Evolutionary conservation across 2,329 filamentous ascomycete species (phyloP).

Genomic region (Fusarium nematophilum): DNA sequence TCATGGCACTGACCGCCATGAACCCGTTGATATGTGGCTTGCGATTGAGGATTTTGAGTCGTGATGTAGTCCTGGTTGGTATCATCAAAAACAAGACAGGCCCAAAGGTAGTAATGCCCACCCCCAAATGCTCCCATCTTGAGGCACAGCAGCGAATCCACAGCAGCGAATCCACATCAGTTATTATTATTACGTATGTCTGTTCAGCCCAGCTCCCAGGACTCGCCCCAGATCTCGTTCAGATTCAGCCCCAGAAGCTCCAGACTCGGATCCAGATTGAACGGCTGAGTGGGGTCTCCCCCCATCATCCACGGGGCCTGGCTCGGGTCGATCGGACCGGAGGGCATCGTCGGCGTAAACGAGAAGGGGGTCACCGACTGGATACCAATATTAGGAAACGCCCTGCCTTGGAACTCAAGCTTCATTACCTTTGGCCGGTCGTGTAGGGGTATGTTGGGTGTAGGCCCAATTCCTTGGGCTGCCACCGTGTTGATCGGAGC

Average conservation of each 20-base stretch:
- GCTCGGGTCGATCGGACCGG: constrained; percentile 50
- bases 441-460: constrained; percentile 49
- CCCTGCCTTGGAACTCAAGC: constrained; percentile 40
- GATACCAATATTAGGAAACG: constrained; percentile 45
- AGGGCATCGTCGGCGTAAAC: constrained; percentile 50
- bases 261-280: constrained; percentile 65
- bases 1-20: constrained; percentile 15
- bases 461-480: constrained; percentile 41
- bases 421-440: constrained; percentile 55
- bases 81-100: constrained; percentile 31
- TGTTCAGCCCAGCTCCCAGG: constrained; percentile 55
- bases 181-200: constrained; percentile 41
- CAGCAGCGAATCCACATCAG: too few species aligned
- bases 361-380: constrained; percentile 58
- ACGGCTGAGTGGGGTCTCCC: constrained; percentile 50
- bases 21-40: constrained; percentile 24
- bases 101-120: constrained; percentile 14
- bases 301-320: constrained; percentile 50
- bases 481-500: constrained; percentile 39
- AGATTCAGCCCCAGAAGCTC: constrained; percentile 65
- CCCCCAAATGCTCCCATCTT: constrained; percentile 13
- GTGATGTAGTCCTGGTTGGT: constrained; percentile 36
- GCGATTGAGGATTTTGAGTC: constrained; percentile 39
- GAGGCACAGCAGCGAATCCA: constrained; percentile 20
- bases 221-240: constrained; percentile 67